Percentiles rank a stretch among this genome's conserved stretches.
Conservation (phyloP, 2,329 filamentous ascomycete species). For the Penicillium polonicum region DNA sequence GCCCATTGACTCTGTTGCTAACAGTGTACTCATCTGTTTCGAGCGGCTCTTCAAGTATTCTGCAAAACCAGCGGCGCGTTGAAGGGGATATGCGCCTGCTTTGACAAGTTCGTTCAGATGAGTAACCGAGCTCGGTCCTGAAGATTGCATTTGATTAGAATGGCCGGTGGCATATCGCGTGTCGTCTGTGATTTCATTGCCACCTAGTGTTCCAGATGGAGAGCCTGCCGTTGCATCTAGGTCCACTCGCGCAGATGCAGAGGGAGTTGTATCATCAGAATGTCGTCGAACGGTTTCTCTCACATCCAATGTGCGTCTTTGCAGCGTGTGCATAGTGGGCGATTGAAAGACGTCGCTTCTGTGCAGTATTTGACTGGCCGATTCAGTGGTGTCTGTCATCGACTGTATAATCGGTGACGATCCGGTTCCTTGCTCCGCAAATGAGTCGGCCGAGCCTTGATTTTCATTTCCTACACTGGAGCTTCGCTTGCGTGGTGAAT, state of each 20-base stretch:
- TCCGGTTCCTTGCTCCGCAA: constrained; percentile 70
- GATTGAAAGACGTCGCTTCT: constrained; percentile 86
- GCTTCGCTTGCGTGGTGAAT: constrained; percentile 52
- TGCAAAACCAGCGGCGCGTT: constrained; percentile 78
- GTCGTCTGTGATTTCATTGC: constrained; percentile 15
- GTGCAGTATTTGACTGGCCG: constrained; percentile 85
- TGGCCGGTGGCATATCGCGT: constrained; percentile 21
- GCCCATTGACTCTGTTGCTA: constrained; percentile 90
- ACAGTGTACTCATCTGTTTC: constrained; percentile 74
- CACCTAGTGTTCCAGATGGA: neutral
- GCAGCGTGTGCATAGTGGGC: constrained; percentile 59
- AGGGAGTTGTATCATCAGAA: constrained; percentile 39
- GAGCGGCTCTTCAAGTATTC: constrained; percentile 78
- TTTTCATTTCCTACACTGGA: constrained; percentile 61
- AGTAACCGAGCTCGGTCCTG: constrained; percentile 38
- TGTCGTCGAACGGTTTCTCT: constrained; percentile 29
- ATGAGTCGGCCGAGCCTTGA: constrained; percentile 70
- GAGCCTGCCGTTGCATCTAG: constrained; percentile 4
- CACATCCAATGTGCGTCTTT: constrained; percentile 28
- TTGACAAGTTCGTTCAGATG: constrained; percentile 59
- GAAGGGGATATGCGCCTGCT: constrained; percentile 72
- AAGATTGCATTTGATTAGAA: constrained; percentile 26
- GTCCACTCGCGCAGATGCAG: constrained; percentile 27
- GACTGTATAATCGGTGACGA: constrained; percentile 69
- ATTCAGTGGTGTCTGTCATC: constrained; percentile 70